phyloP scores from a whole-genome alignment of 768 basidiomycete genomes.

The Pleurotus citrinopileatus region DNA sequence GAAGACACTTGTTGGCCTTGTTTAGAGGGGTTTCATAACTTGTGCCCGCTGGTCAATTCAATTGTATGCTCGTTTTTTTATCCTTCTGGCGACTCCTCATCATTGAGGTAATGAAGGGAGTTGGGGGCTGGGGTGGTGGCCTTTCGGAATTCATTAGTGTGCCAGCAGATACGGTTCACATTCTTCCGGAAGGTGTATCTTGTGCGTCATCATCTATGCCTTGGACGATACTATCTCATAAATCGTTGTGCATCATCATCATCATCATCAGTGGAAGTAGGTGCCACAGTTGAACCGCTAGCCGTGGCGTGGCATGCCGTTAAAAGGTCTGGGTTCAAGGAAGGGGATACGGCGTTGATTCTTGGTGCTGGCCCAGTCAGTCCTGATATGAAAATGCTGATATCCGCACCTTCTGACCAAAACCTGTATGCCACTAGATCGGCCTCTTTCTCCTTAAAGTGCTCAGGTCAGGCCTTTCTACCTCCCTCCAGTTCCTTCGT shows the following conservation, averaged over 20 bases:
- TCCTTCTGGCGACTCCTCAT: not conserved
- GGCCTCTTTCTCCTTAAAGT: conserved; percentile 37
- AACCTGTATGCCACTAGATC: conserved; percentile 23
- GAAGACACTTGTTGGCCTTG: conserved; percentile 30
- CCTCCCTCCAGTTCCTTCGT: not conserved
- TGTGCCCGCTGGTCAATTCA: conserved; percentile 30
- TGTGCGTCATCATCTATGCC: conserved; percentile 23
- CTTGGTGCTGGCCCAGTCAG: conserved; percentile 44
- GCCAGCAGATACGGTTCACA: conserved; percentile 32
- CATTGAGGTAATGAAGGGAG: conserved; percentile 24
- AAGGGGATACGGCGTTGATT: conserved; percentile 37
- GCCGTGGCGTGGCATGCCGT: conserved; percentile 45
- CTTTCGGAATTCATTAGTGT: conserved; percentile 39
- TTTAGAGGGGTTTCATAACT: conserved; percentile 26
- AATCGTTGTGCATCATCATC: not conserved
- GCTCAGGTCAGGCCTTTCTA: conserved; percentile 23
- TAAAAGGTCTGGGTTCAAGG: conserved; percentile 34
- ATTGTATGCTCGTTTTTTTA: conserved; percentile 29
- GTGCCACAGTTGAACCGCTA: conserved; percentile 45
- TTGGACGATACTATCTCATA: not conserved
- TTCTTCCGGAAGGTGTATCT: conserved; percentile 33
- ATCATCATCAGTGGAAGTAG: conserved; percentile 39
- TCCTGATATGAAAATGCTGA: not conserved
- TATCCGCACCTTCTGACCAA: not conserved
- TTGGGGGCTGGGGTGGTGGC: conserved; percentile 39